These are phyloP conservation scores for Penicillium sp. DNA, from an alignment of 2,329 filamentous ascomycete species.

Conservation along the genomic window DNA sequence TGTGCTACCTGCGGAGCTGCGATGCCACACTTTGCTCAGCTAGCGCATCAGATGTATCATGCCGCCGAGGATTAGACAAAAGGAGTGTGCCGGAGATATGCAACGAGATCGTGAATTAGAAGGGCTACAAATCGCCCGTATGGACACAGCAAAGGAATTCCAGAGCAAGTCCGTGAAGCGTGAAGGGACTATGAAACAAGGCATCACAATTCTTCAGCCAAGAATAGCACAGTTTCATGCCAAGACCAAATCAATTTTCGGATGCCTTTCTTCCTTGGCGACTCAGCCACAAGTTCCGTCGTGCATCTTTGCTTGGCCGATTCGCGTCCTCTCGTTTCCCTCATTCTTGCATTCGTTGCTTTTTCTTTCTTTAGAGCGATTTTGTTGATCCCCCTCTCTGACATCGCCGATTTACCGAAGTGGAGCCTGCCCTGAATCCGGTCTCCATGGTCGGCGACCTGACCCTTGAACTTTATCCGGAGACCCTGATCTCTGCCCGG, in stretches of 20 bases:
- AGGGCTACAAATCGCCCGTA: too few relatives aligned
- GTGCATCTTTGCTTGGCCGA: not conserved
- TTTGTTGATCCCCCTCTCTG: not conserved
- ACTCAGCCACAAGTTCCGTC: not conserved
- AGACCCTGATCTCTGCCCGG: slow-evolving; percentile 5
- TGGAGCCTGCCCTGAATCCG: slow-evolving; percentile 9
- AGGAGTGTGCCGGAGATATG: too few relatives aligned
- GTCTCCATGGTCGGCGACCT: slow-evolving; percentile 10
- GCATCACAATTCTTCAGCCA: not conserved
- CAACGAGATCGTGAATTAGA: too few relatives aligned
- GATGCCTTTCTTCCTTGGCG: not conserved
- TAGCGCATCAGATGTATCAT: slow-evolving; percentile 52
- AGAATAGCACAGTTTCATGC: not conserved
- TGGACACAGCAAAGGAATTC: too few relatives aligned
- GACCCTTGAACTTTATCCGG: slow-evolving; percentile 16
- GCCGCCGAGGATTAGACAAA: slow-evolving; percentile 19
- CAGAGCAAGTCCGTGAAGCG: too few relatives aligned
- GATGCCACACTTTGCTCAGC: slow-evolving; percentile 52
- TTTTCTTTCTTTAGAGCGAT: not conserved
- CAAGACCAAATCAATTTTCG: not conserved
- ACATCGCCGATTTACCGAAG: slow-evolving; percentile 4
- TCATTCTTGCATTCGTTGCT: slow-evolving; percentile 1
- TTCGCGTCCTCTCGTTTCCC: not conserved
- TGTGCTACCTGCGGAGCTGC: slow-evolving; percentile 46
- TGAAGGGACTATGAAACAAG: not conserved